Evolutionary conservation across 345 rosid genomes (phyloP), one percentile per base, ranked within the genome.

Genomic region (Sonneratia alba): DNA sequence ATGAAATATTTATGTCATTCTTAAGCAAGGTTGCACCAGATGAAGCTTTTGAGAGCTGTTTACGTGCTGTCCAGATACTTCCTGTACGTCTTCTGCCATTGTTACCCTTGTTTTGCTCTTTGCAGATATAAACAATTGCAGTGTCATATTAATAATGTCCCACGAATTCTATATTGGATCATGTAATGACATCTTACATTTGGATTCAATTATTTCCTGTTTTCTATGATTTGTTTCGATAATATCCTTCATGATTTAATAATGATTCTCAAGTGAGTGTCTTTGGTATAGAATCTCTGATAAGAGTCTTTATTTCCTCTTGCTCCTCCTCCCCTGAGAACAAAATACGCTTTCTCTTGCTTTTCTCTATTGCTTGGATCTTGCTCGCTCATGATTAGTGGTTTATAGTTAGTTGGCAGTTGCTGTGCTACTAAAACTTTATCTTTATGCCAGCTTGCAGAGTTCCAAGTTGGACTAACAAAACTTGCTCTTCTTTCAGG

Each of bases 11-110:
- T 62, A 24, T 24, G 65, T 75, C 74, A 55, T 73, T 68, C 75
- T 83, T 64, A 82, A 92, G 99, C 82, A 87, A 89, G 73, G 59
- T 82, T 32, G 78, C 81, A 71, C 67, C 77, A 49, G 96, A 87
- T 38, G 97, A 91, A 77, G 93, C 93, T 74, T 92, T 90, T 79
- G 93, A 95, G 85, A 89, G 97, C 85, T 90, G 96, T 81, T 78
- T 90, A 78, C 85, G 91, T 81, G 99, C 97, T 79, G 96, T 79
- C 43, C 90, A 87, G 80, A 90, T 85, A 84, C 81, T 86, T 75
- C 99, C 97, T 53, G 99, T 95, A 86, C 85, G 82, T 66, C 24
- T 77, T 77, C 38, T 72, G 71, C 71, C 70, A 4, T 21, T 7
- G 48, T 68, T 34, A 68, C 32, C 32, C 34, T 12, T 24, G 7